Percentiles rank a stretch among this genome's conserved stretches.
Conservation (phyloP, 805 yeast species). For the Cephaloascus albidus region DNA sequence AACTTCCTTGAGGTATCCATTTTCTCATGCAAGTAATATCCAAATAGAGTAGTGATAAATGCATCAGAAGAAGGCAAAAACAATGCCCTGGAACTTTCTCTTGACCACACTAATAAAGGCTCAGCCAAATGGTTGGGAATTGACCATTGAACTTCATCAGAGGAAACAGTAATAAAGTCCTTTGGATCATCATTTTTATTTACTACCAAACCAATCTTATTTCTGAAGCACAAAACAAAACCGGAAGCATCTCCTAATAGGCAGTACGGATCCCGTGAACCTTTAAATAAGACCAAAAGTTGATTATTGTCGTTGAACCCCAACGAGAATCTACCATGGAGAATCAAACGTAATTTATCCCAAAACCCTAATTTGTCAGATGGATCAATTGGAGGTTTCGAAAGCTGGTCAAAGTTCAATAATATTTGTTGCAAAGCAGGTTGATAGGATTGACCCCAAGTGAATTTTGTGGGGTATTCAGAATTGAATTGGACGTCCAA, state of each 20-base stretch:
- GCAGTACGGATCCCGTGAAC: conserved; percentile 72
- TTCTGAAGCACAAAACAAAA: conserved; percentile 62
- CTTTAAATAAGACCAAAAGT: conserved; percentile 56
- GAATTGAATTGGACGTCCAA: conserved; percentile 48
- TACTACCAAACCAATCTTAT: conserved; percentile 47
- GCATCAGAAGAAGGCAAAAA: conserved; percentile 36
- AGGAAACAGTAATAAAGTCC: conserved; percentile 52
- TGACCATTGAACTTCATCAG: conserved; percentile 57
- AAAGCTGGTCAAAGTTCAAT: conserved; percentile 70
- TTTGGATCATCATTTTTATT: conserved; percentile 64
- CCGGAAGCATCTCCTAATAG: conserved; percentile 66
- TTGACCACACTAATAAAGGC: conserved; percentile 47
- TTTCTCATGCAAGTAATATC: conserved; percentile 31
- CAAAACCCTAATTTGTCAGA: conserved; percentile 82
- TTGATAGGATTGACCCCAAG: conserved; percentile 81
- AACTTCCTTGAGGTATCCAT: conserved; percentile 3
- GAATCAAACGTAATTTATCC: conserved; percentile 74
- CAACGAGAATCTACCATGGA: conserved; percentile 64
- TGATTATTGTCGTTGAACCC: conserved; percentile 37
- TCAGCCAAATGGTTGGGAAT: conserved; percentile 65
- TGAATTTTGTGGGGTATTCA: conserved; percentile 48
- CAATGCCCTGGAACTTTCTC: conserved; percentile 32
- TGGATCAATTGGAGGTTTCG: conserved; percentile 86
- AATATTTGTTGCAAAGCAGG: conserved; percentile 78
- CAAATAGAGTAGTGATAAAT: conserved; percentile 36